These are phyloP conservation scores for Penicillium atrosanguineum DNA, from an alignment of 495 filamentous ascomycete genomes.

Conservation along the genomic window DNA sequence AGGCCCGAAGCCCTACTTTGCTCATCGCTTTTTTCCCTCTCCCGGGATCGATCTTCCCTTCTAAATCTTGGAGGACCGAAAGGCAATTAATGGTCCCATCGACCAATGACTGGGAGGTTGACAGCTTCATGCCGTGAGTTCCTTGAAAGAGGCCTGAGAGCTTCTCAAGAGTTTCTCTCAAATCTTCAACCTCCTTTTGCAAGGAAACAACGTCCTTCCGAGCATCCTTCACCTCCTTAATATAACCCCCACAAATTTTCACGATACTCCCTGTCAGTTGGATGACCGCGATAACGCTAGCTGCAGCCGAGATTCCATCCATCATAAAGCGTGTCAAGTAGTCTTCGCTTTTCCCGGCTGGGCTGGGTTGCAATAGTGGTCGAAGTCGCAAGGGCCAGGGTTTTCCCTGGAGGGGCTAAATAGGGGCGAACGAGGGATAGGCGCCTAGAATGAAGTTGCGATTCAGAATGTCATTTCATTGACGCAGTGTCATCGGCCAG, in stretches of 20 bases:
- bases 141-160: slow-evolving; percentile 16
- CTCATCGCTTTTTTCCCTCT: slow-evolving; percentile 13
- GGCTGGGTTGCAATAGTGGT: no score
- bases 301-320: slow-evolving; percentile 16
- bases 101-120: slow-evolving; percentile 5
- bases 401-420: no score
- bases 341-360: no score
- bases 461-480: no score
- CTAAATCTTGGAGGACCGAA: slow-evolving; percentile 26
- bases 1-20: slow-evolving; percentile 31
- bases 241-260: slow-evolving; percentile 31
- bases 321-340: slow-evolving; percentile 3
- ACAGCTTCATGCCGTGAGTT: slow-evolving; percentile 10
- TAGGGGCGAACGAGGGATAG: no score
- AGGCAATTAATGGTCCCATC: slow-evolving; percentile 23
- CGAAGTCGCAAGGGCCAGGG: no score
- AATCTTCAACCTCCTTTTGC: slow-evolving; percentile 18
- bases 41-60: slow-evolving; percentile 30
- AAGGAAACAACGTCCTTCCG: slow-evolving; percentile 21
- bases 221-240: slow-evolving; percentile 28
- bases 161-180: slow-evolving; percentile 24
- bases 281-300: slow-evolving; percentile 27
- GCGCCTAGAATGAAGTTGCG: no score
- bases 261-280: slow-evolving; percentile 27
- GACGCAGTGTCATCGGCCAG: no score